Conservation (phyloP, 768 basidiomycete genomes). For the Collybia nuda region DNA sequence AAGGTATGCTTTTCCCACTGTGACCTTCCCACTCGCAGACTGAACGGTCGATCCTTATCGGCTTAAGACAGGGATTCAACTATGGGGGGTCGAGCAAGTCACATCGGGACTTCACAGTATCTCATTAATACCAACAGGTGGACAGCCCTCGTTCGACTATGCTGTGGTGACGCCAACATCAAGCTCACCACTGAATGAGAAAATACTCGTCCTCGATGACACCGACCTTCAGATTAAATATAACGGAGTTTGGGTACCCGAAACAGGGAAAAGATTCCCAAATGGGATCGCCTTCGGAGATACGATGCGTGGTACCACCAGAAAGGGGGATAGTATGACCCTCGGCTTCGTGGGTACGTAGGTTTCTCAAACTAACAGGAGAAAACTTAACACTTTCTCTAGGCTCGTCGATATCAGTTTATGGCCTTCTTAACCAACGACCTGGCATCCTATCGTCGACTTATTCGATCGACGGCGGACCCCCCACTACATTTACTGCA, state of each 20-base stretch:
- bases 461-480: constrained; percentile 1
- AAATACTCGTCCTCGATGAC: constrained; percentile 5
- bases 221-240: constrained; percentile 4
- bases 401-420: constrained; percentile 7
- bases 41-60: too few species aligned
- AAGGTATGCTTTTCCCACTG: neutral
- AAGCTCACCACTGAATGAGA: neutral
- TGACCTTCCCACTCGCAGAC: too few species aligned
- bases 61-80: constrained; percentile 1
- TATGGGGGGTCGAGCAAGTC: constrained; percentile 5
- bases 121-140: neutral
- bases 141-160: constrained; percentile 5
- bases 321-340: constrained; percentile 4
- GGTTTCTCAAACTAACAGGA: neutral
- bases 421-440: constrained; percentile 1
- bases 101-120: neutral
- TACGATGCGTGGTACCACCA: constrained; percentile 1
- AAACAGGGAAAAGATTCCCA: neutral
- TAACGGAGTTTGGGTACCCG: neutral
- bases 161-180: constrained; percentile 1
- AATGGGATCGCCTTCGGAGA: constrained; percentile 1
- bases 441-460: constrained; percentile 4
- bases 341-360: constrained; percentile 1
- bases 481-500: neutral
- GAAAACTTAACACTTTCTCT: neutral